phyloP scores from a whole-genome alignment of 495 filamentous ascomycete species.

The Sordaria brevicollis region DNA sequence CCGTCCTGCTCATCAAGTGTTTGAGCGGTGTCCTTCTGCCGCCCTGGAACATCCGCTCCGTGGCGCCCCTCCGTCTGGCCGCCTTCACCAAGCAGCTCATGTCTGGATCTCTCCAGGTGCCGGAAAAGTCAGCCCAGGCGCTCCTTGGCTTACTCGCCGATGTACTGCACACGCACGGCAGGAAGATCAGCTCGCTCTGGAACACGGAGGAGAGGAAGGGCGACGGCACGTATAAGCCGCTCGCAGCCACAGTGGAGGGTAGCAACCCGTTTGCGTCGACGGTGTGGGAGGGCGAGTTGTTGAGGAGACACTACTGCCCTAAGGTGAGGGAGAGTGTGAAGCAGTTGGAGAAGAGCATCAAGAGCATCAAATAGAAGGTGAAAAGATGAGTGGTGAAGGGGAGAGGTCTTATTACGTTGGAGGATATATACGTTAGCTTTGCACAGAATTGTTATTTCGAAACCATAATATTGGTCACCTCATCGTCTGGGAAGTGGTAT shows the following conservation, averaged over 20 bases:
- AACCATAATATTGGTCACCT: neutral
- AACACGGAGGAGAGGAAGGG: conserved; percentile 75
- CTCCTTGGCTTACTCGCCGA: conserved; percentile 63
- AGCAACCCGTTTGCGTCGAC: conserved; percentile 85
- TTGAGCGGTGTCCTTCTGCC: conserved; percentile 69
- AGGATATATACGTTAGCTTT: neutral
- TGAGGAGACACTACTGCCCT: conserved; percentile 78
- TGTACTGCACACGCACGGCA: conserved; percentile 49
- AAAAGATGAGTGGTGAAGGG: neutral
- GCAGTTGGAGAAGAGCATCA: conserved; percentile 53
- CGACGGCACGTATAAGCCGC: conserved; percentile 47
- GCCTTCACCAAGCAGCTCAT: conserved; percentile 90
- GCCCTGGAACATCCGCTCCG: conserved; percentile 46
- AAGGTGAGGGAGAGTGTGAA: conserved; percentile 66
- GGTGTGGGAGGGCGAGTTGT: conserved; percentile 86
- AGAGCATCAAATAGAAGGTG: neutral
- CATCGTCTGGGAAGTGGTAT: neutral
- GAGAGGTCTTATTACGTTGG: neutral
- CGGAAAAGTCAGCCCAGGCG: conserved; percentile 77
- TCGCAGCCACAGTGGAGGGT: conserved; percentile 53
- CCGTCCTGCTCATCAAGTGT: conserved; percentile 78
- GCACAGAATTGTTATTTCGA: neutral
- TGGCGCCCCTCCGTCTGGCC: conserved; percentile 68
- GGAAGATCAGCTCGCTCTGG: conserved; percentile 30
- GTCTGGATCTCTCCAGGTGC: conserved; percentile 69